Evolutionary conservation across 352 stramenopile genomes (phyloP), one percentile per base, ranked within the genome.

Genomic region (Globisporangium orthogonon): DNA sequence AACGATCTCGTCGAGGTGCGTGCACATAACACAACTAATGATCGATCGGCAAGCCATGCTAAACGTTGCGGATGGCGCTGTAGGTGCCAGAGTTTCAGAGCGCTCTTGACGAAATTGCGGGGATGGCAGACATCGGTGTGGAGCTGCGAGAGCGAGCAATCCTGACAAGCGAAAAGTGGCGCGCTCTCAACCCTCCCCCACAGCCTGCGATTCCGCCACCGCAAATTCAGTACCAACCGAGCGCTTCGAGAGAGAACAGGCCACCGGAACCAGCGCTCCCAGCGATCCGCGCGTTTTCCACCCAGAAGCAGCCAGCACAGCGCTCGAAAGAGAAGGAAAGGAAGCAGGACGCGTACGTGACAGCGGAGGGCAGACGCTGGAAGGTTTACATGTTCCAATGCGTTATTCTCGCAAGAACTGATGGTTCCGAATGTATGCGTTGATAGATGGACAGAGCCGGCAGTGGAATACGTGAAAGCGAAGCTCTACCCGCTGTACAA

Each of bases 401-500:
- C 23, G n/a, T 30, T 53, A 4, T 3, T 18, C 33, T 53, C 5
- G 18, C n/a, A 29, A 15, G 3, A 6, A 15, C 0, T 7, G 15
- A 49, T 43, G 9, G n/a, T 9, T n/a, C 10, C 11, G n/a, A 13
- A 48, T 37, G 33, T 47, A n/a, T 23, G 23, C 23, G 23, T 23
- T 23, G 23, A 23, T 40, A 86, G 73, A 14, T 89, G 76, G 77
- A 69, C 65, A 0, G 56, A 73, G 28, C 60, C 68, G 10, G 79
- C 79, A 9, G 74, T 91, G n/a, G 74, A 83, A 48, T 90, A 92
- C 37, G 79, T 92, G 11, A 94, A 92, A 45, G 64, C 61, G 0
- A 91, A 91, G 58, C 50, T 94, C 23, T 91, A 94, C 54, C 84
- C 84, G 1, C 56, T 87, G 2, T 91, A 91, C 70, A 90, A 90